phyloP scores from a whole-genome alignment of 2,329 filamentous ascomycete genomes.

The Fusarium sp. region DNA sequence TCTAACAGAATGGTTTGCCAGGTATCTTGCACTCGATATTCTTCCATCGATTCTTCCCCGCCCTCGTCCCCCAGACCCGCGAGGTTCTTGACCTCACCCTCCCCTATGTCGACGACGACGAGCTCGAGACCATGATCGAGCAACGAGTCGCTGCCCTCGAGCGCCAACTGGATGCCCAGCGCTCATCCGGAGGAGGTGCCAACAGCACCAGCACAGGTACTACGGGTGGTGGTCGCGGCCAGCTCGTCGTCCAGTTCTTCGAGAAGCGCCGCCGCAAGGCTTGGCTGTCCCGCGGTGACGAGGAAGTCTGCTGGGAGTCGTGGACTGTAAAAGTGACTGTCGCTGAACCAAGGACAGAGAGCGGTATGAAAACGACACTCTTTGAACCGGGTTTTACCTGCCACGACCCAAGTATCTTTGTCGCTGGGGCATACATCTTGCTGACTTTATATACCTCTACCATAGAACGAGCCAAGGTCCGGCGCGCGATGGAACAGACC shows the following conservation, averaged over 20 bases:
- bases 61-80: constrained; percentile 84
- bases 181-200: constrained; percentile 54
- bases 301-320: constrained; percentile 96
- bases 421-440: not conserved
- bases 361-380: constrained; percentile 69
- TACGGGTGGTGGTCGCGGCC: constrained; percentile 79
- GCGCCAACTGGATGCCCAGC: constrained; percentile 79
- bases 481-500: constrained; percentile 91
- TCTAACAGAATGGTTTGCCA: constrained; percentile 53
- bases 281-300: constrained; percentile 85
- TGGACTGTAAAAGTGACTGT: constrained; percentile 97
- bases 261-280: constrained; percentile 90
- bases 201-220: constrained; percentile 43
- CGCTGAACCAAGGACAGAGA: constrained; percentile 89
- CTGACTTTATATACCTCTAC: constrained; percentile 5
- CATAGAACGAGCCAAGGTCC: constrained; percentile 87
- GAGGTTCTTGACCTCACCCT: constrained; percentile 93
- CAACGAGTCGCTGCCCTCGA: constrained; percentile 85
- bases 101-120: constrained; percentile 89
- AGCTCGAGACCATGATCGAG: constrained; percentile 95
- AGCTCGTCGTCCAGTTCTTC: constrained; percentile 92
- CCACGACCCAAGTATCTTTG: not conserved
- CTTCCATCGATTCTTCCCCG: constrained; percentile 97
- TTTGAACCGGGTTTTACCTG: no score
- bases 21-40: constrained; percentile 97